phyloP scores from a whole-genome alignment of 2,329 filamentous ascomycete species.

The Eutypella sp. region DNA sequence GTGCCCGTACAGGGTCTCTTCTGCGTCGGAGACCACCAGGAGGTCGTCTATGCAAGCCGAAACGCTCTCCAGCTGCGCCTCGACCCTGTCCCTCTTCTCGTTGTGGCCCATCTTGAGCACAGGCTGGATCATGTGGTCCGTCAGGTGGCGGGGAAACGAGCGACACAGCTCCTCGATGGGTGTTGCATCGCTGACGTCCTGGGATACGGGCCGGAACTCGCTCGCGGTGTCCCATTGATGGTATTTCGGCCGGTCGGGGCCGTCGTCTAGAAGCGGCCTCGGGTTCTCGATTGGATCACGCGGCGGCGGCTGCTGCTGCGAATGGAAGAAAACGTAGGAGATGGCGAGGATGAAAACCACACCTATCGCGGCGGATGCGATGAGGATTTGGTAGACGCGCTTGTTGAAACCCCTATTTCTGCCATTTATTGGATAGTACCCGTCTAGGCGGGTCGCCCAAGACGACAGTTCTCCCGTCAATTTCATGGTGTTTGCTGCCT shows the following conservation, averaged over 20 bases:
- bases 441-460: too few relatives aligned
- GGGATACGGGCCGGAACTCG: conserved; percentile 21
- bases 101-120: conserved; percentile 45
- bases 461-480: too few relatives aligned
- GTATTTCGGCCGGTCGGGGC: conserved; percentile 5
- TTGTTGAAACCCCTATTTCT: conserved; percentile 1
- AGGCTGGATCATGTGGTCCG: conserved; percentile 20
- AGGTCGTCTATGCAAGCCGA: conserved; percentile 45
- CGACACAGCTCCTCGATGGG: conserved; percentile 19
- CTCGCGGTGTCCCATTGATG: conserved; percentile 21
- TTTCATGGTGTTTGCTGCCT: too few relatives aligned
- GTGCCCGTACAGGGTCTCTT: conserved; percentile 38
- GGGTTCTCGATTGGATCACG: neutral
- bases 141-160: conserved; percentile 21
- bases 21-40: conserved; percentile 48
- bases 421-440: neutral
- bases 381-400: neutral
- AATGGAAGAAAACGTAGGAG: neutral
- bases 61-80: conserved; percentile 46
- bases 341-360: neutral
- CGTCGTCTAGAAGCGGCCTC: conserved; percentile 3
- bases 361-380: neutral
- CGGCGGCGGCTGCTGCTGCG: neutral
- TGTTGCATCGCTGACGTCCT: conserved; percentile 9
- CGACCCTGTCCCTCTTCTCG: conserved; percentile 34